Conservation (phyloP, 2,329 filamentous ascomycete species). For the Claviceps sp. region DNA sequence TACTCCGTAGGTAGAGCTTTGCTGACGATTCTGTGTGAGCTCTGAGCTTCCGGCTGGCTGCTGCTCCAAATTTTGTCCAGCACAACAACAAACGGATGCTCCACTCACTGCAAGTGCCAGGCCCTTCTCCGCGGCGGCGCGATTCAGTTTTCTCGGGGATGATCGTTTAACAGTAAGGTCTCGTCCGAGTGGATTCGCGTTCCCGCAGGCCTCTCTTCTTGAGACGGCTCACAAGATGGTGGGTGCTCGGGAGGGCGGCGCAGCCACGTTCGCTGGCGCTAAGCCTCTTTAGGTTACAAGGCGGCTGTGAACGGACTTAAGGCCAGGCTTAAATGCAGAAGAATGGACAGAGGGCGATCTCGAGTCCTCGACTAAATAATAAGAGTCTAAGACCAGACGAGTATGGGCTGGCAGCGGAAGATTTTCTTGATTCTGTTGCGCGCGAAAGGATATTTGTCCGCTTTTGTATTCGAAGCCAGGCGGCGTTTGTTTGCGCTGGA, state of each 20-base stretch:
- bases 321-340: not conserved
- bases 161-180: not conserved
- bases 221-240: not conserved
- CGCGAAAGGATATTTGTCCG: not conserved
- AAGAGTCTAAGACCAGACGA: not conserved
- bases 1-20: not conserved
- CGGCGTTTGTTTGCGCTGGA: not conserved
- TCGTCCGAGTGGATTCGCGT: not conserved
- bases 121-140: too few relatives aligned
- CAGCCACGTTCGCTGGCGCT: not conserved
- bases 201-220: not conserved
- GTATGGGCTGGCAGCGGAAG: not conserved
- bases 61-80: not conserved
- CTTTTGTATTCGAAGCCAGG: too few relatives aligned
- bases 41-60: not conserved
- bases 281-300: not conserved
- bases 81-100: not conserved
- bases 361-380: not conserved
- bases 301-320: slow-evolving; percentile 4
- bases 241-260: slow-evolving; percentile 1
- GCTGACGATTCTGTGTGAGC: slow-evolving; percentile 1
- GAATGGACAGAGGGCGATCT: not conserved
- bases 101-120: not conserved
- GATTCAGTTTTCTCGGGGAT: too few relatives aligned
- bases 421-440: not conserved